These are phyloP conservation scores for Populus tomentosa DNA, from an alignment of 441 rosid genomes.

Conservation along the genomic window DNA sequence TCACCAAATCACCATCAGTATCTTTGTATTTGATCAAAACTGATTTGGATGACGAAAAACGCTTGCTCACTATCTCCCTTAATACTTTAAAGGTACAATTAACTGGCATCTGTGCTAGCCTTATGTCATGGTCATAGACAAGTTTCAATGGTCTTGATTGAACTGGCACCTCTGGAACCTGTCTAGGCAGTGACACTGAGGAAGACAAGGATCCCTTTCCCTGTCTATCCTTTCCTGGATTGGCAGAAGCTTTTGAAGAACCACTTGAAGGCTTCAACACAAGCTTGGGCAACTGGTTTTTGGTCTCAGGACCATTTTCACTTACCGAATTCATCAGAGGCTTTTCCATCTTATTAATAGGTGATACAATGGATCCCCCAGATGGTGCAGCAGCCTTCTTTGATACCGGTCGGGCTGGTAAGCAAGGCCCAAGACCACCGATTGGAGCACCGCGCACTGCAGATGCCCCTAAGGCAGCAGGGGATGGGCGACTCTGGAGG, in stretches of 20 bases:
- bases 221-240: slow-evolving; percentile 24
- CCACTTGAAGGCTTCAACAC: slow-evolving; percentile 50
- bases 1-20: slow-evolving; percentile 88
- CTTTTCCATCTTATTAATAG: slow-evolving; percentile 46
- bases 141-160: slow-evolving; percentile 73
- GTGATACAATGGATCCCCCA: slow-evolving; percentile 30
- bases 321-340: slow-evolving; percentile 24
- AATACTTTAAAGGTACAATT: slow-evolving; percentile 68
- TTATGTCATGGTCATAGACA: slow-evolving; percentile 84
- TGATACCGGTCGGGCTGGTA: slow-evolving; percentile 62
- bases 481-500: slow-evolving; percentile 82
- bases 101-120: slow-evolving; percentile 79
- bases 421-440: slow-evolving; percentile 80
- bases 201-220: slow-evolving; percentile 30
- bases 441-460: slow-evolving; percentile 90
- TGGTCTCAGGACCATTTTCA: slow-evolving; percentile 57
- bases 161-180: slow-evolving; percentile 34
- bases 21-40: slow-evolving; percentile 82
- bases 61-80: slow-evolving; percentile 70
- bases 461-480: slow-evolving; percentile 93
- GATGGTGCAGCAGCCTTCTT: slow-evolving; percentile 49
- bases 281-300: slow-evolving; percentile 44
- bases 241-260: slow-evolving; percentile 39
- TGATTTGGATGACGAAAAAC: slow-evolving; percentile 77
- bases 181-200: slow-evolving; percentile 20